These are phyloP conservation scores for Solanum chilense DNA, from an alignment of 257 asterid species.

Conservation along the genomic window DNA sequence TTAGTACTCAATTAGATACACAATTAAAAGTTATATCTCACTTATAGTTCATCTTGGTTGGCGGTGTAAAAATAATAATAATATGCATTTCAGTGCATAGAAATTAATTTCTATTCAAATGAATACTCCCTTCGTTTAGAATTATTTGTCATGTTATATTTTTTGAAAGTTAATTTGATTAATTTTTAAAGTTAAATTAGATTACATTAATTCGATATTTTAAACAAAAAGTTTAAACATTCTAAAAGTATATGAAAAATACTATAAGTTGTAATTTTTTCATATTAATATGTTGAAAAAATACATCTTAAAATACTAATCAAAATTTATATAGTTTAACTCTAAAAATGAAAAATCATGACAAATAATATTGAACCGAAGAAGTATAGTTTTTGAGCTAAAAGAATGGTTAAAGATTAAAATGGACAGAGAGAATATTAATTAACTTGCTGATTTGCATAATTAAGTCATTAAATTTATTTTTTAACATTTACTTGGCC, in stretches of 20 bases:
- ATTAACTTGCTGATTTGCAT: neutral
- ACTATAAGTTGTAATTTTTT: too few relatives aligned
- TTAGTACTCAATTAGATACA: neutral
- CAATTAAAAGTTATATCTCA: neutral
- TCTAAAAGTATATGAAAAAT: too few relatives aligned
- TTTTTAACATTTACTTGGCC: neutral
- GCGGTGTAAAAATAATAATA: neutral
- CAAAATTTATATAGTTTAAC: too few relatives aligned
- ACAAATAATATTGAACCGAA: rapidly evolving
- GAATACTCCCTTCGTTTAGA: neutral
- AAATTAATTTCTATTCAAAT: neutral
- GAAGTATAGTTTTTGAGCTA: neutral
- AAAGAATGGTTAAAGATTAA: neutral
- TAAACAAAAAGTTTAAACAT: too few relatives aligned
- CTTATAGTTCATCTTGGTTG: neutral
- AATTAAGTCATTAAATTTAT: neutral
- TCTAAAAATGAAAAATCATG: too few relatives aligned
- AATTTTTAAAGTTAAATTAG: too few relatives aligned
- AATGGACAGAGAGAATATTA: neutral
- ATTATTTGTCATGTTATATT: rapidly evolving
- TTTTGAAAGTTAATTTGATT: too few relatives aligned
- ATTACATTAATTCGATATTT: too few relatives aligned
- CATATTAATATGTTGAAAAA: too few relatives aligned
- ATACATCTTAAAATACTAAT: too few relatives aligned
- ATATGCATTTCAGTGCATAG: neutral